phyloP scores from a whole-genome alignment of 1,139 yeast species.

The Hansenula sp. region DNA sequence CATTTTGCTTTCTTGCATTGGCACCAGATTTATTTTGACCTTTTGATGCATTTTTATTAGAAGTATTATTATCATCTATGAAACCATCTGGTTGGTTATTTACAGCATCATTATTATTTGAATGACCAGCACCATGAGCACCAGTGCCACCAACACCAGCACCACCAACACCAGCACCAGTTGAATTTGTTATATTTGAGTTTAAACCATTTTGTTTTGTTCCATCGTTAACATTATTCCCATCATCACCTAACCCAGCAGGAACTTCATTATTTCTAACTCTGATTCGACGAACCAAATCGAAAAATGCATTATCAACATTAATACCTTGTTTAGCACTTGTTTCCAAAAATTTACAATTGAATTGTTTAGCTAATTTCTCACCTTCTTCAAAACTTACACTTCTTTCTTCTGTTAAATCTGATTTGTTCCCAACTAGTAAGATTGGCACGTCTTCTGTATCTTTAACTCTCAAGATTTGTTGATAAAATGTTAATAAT shows the following conservation, averaged over 20 bases:
- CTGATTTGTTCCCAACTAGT: slow-evolving; percentile 78
- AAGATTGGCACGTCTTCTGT: slow-evolving; percentile 67
- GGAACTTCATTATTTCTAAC: slow-evolving; percentile 27
- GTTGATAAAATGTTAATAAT: slow-evolving; percentile 73
- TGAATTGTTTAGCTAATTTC: slow-evolving; percentile 66
- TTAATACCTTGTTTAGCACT: slow-evolving; percentile 91
- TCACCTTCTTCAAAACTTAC: slow-evolving; percentile 81
- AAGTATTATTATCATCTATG: slow-evolving; percentile 2
- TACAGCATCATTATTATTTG: background rate
- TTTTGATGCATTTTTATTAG: background rate
- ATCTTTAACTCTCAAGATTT: slow-evolving; percentile 83
- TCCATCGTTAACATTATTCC: background rate
- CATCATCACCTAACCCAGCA: no score
- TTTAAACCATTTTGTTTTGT: slow-evolving; percentile 5
- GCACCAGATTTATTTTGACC: background rate
- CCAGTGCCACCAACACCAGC: slow-evolving; percentile 1
- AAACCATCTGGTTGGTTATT: background rate
- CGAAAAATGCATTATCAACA: slow-evolving; percentile 89
- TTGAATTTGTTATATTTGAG: background rate
- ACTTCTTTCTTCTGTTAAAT: slow-evolving; percentile 75
- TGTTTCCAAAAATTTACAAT: slow-evolving; percentile 85
- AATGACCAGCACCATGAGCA: slow-evolving; percentile 6
- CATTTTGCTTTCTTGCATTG: slow-evolving; percentile 8
- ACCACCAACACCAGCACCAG: slow-evolving; percentile 2
- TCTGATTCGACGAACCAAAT: slow-evolving; percentile 64